Evolutionary conservation across 192 early-diverging fungal genomes (phyloP).

Genomic region (Gonapodya prolifera): DNA sequence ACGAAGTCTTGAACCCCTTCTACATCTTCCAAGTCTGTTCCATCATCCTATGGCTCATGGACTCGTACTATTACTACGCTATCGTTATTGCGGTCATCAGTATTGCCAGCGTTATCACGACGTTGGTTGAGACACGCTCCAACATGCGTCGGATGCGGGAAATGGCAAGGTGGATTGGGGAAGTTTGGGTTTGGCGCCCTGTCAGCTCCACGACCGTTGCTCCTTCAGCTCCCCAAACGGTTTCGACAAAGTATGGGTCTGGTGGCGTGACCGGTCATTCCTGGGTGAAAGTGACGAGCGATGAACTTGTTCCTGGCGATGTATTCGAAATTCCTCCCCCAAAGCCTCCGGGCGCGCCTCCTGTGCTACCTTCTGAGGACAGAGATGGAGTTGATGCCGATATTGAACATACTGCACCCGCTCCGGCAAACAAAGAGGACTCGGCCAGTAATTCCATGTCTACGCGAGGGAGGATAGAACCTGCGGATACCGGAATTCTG

Average conservation of each 20-base stretch:
- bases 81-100: slow-evolving; percentile 21
- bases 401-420: too few relatives aligned
- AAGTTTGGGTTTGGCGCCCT: slow-evolving; percentile 33
- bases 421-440: too few relatives aligned
- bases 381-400: too few relatives aligned
- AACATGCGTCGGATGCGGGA: slow-evolving; percentile 59
- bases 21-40: slow-evolving; percentile 27
- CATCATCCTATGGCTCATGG: slow-evolving; percentile 1
- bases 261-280: too few relatives aligned
- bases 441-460: too few relatives aligned
- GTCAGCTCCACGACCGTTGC: too few relatives aligned
- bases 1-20: slow-evolving; percentile 44
- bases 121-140: not conserved
- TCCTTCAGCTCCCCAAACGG: too few relatives aligned
- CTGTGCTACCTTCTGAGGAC: too few relatives aligned
- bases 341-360: slow-evolving; percentile 31
- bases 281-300: slow-evolving; percentile 35
- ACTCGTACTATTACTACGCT: slow-evolving; percentile 16
- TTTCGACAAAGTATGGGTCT: too few relatives aligned
- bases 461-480: not conserved
- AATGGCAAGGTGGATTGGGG: slow-evolving; percentile 58
- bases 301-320: slow-evolving; percentile 95
- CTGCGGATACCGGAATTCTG: slow-evolving; percentile 12
- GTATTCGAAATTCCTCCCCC: slow-evolving; percentile 66
- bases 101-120: slow-evolving; percentile 1